phyloP scores from a whole-genome alignment of 768 basidiomycete species.

The Asterophora parasitica region DNA sequence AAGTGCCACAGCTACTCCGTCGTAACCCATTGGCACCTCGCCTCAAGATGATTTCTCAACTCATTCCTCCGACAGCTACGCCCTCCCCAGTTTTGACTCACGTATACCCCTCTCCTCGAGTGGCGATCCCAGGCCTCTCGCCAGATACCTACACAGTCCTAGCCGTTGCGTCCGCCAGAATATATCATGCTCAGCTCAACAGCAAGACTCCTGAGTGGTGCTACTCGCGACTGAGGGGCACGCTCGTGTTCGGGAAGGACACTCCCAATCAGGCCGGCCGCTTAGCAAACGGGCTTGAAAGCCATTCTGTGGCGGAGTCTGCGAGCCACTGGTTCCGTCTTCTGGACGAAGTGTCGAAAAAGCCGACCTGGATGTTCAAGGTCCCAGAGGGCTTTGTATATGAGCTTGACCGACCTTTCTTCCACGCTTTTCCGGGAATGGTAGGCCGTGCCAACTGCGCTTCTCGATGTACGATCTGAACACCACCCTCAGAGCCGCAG shows the following conservation, averaged over 20 bases:
- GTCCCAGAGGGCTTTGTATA: slow-evolving; percentile 63
- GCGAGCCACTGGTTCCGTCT: slow-evolving; percentile 60
- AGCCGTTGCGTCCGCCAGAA: slow-evolving; percentile 50
- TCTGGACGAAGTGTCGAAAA: slow-evolving; percentile 49
- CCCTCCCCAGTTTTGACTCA: slow-evolving; percentile 3
- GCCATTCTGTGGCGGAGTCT: slow-evolving; percentile 12
- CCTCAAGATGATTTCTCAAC: slow-evolving; percentile 15
- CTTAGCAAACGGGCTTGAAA: slow-evolving; percentile 10
- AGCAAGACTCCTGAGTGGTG: slow-evolving; percentile 47
- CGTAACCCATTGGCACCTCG: neutral
- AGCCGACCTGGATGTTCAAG: slow-evolving; percentile 66
- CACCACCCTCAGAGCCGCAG: slow-evolving; percentile 50
- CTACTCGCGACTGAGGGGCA: slow-evolving; percentile 56
- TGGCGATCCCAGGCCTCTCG: slow-evolving; percentile 13
- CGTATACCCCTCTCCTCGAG: slow-evolving; percentile 7
- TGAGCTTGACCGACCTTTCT: slow-evolving; percentile 83
- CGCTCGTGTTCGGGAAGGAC: slow-evolving; percentile 50
- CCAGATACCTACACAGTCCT: slow-evolving; percentile 38
- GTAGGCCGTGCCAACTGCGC: slow-evolving; percentile 40
- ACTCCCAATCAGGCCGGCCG: slow-evolving; percentile 32
- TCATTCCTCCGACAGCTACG: slow-evolving; percentile 11
- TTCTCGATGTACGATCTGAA: slow-evolving; percentile 33
- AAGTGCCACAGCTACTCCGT: neutral
- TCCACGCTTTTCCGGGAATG: slow-evolving; percentile 84
- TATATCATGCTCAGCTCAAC: slow-evolving; percentile 58